A percentile compares a stretch with the other conserved stretches of the same genome.
phyloP scores from a whole-genome alignment of 768 basidiomycete species.

The Phylloporus arenicola region DNA sequence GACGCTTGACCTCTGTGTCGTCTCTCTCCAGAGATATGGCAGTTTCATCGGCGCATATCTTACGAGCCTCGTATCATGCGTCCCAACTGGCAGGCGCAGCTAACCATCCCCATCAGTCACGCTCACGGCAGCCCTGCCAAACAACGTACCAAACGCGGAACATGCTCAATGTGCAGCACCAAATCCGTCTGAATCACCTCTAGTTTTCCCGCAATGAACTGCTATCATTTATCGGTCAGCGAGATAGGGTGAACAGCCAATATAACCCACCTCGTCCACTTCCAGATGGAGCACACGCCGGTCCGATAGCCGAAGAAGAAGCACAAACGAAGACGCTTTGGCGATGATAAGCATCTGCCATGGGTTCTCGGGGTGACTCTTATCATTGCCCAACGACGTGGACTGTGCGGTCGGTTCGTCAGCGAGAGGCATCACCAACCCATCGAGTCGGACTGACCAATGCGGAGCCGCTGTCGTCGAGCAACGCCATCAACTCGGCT shows the following conservation, averaged over 20 bases:
- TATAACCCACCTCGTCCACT: conserved; percentile 15
- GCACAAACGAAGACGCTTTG: conserved; percentile 15
- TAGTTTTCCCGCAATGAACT: conserved; percentile 12
- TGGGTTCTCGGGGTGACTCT: background rate
- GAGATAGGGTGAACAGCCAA: background rate
- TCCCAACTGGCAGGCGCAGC: conserved; percentile 10
- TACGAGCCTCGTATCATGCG: conserved; percentile 15
- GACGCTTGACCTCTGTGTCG: background rate
- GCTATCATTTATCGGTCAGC: background rate
- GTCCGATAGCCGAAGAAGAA: conserved; percentile 16
- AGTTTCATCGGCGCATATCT: conserved; percentile 11
- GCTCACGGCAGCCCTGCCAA: background rate
- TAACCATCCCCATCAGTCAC: background rate
- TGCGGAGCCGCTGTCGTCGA: conserved; percentile 3
- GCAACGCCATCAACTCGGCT: conserved; percentile 8
- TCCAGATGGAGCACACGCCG: conserved; percentile 20
- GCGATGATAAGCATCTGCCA: conserved; percentile 21
- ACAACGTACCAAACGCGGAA: conserved; percentile 16
- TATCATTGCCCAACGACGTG: background rate
- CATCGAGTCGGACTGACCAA: background rate
- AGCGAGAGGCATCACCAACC: background rate
- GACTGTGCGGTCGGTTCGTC: background rate
- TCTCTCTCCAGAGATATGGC: conserved; percentile 17
- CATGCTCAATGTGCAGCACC: conserved; percentile 4
- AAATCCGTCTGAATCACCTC: conserved; percentile 19